phyloP scores from a whole-genome alignment of 2,329 filamentous ascomycete genomes.

The Microdochium paspali region DNA sequence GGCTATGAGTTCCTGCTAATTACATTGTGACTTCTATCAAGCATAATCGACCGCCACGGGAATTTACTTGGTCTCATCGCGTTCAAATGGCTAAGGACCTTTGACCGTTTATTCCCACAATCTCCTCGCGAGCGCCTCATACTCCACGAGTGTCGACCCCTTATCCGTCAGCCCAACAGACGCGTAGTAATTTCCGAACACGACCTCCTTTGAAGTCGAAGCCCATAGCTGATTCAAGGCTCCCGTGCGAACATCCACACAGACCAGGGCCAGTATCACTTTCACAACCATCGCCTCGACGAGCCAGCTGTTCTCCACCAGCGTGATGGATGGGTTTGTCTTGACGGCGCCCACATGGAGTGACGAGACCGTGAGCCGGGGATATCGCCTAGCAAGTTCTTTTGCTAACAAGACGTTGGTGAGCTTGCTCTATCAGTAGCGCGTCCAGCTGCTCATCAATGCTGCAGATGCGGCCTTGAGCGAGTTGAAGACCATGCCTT shows the following conservation, averaged over 20 bases:
- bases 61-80: not conserved
- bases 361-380: constrained; percentile 15
- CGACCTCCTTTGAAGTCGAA: constrained; percentile 20
- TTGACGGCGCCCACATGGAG: constrained; percentile 8
- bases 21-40: not conserved
- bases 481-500: constrained; percentile 20
- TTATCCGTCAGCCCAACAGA: constrained; percentile 18
- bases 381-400: constrained; percentile 27
- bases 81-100: not conserved
- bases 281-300: not conserved
- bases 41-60: not conserved
- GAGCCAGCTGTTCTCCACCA: constrained; percentile 5
- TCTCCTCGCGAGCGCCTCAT: constrained; percentile 13
- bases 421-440: constrained; percentile 38
- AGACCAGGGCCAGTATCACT: constrained; percentile 2
- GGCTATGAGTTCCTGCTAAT: not conserved
- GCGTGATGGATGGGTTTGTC: constrained; percentile 4
- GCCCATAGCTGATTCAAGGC: constrained; percentile 33
- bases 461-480: constrained; percentile 14
- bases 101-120: constrained; percentile 22
- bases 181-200: constrained; percentile 21
- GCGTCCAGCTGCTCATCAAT: constrained; percentile 18
- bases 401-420: constrained; percentile 33
- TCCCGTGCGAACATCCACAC: constrained; percentile 13
- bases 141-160: constrained; percentile 6